Conservation (phyloP, 164 flowering plant species). For the Magnolia sinica region DNA sequence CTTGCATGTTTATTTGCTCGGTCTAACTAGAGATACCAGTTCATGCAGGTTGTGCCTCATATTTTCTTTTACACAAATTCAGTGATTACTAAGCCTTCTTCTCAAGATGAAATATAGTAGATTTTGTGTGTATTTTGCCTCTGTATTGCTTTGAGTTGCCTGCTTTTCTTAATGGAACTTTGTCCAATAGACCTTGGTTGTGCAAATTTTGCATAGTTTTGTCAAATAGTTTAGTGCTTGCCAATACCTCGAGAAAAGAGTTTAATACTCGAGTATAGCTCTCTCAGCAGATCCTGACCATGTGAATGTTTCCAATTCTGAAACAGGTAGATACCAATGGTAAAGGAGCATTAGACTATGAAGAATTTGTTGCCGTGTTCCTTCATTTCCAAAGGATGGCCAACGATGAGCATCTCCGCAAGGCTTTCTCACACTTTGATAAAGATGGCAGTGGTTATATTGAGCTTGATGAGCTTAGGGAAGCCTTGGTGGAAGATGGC, state of each 20-base stretch:
- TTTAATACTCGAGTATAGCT: not conserved
- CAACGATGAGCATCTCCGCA: constrained; percentile 81
- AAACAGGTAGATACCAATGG: constrained; percentile 71
- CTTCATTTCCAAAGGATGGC: constrained; percentile 64
- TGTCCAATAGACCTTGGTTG: not conserved
- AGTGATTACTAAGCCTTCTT: not conserved
- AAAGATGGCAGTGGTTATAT: constrained; percentile 73
- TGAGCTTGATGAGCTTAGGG: constrained; percentile 73
- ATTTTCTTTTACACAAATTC: not conserved
- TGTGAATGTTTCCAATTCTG: not conserved
- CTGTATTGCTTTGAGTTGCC: not conserved
- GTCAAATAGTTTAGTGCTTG: not conserved
- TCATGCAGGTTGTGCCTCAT: not conserved
- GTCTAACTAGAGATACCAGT: not conserved
- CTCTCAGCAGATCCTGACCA: not conserved
- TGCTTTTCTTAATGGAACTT: not conserved
- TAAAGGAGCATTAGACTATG: constrained; percentile 77
- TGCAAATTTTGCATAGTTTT: not conserved
- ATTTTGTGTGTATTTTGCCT: too few species aligned
- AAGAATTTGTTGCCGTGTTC: constrained; percentile 63
- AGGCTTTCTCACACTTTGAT: constrained; percentile 82
- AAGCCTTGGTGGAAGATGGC: constrained; percentile 77
- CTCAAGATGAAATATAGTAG: not conserved
- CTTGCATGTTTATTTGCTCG: not conserved
- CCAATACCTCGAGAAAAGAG: not conserved